Evolutionary conservation across 345 rosid genomes (phyloP), one percentile per base, ranked within the genome.

Genomic region (Pistacia vera): DNA sequence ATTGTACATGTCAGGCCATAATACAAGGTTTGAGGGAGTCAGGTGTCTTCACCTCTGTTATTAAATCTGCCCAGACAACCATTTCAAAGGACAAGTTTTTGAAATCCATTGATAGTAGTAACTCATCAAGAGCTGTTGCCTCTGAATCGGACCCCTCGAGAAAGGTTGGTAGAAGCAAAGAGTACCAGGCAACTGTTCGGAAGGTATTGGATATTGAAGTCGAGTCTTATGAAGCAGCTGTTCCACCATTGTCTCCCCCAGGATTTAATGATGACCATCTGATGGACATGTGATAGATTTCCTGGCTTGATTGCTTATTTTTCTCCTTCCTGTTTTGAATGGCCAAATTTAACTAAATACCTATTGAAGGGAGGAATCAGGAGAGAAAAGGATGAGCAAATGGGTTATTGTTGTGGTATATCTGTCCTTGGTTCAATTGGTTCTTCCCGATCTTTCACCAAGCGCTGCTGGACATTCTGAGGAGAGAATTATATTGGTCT

Each of bases 161-260:
- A 59, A 88, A 88, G 83, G 68, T 80, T 33, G 89, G 86, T 63
- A 84, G 81, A 70, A 78, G 78, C 67, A 78, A 65, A 58, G 88
- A 87, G 77, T 58, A 69, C 51, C 80, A 85, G 74, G 89, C 84
- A 17, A 77, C 93, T 51, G 90, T 83, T 66, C 88, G 98, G 80
- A 90, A 78, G 82, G 81, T 88, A 70, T 81, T 92, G 75, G 87
- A 77, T 36, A 17, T 79, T 48, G 83, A 77, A 59, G 75, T 77
- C 11, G 62, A 72, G 73, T 80, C 62, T 57, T 73, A 82, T 55
- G 86, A 66, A 28, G 72, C 78, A n/a, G 97, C 99, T 22, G 73
- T 92, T 75, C 99, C 98, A 63, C 99, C 97, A 16, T 66, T 78
- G 63, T 84, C 99, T 3, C 92, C 98, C 35, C 98, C 98, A 12